Conservation (phyloP, 345 rosid genomes). For the Syzygium aqueum region DNA sequence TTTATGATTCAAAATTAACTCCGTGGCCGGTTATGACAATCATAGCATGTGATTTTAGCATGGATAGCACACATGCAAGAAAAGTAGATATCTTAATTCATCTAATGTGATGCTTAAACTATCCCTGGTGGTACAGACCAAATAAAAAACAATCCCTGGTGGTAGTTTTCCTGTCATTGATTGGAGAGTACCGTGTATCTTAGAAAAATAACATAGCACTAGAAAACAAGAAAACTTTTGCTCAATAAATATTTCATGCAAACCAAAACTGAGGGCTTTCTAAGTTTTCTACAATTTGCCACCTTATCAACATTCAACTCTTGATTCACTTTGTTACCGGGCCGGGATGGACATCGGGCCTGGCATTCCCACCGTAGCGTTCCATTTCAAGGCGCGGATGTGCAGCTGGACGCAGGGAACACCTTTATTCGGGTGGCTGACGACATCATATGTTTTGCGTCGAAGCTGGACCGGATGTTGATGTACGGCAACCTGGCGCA, state of each 20-base stretch:
- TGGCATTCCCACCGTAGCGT: not conserved
- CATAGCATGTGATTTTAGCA: not conserved
- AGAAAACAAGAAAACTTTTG: not conserved
- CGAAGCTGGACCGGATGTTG: constrained; percentile 4
- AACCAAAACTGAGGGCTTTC: not conserved
- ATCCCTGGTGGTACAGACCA: not conserved
- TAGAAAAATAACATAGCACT: not conserved
- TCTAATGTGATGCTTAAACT: not conserved
- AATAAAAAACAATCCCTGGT: not conserved
- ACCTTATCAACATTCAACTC: not conserved
- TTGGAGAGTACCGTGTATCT: not conserved
- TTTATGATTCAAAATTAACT: not conserved
- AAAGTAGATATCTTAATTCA: not conserved
- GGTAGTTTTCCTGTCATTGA: not conserved
- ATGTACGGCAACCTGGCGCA: constrained; percentile 35
- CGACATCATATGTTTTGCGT: constrained; percentile 20
- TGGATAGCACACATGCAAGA: not conserved
- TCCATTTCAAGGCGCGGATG: constrained; percentile 2
- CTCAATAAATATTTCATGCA: not conserved
- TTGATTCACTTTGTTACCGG: not conserved
- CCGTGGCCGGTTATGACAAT: not conserved
- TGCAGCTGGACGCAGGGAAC: constrained; percentile 32
- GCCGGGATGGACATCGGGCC: not conserved
- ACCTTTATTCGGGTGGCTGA: constrained; percentile 15
- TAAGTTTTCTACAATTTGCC: not conserved